phyloP scores from a whole-genome alignment of 2,329 filamentous ascomycete species.

The Decorospora gaudefroyi region DNA sequence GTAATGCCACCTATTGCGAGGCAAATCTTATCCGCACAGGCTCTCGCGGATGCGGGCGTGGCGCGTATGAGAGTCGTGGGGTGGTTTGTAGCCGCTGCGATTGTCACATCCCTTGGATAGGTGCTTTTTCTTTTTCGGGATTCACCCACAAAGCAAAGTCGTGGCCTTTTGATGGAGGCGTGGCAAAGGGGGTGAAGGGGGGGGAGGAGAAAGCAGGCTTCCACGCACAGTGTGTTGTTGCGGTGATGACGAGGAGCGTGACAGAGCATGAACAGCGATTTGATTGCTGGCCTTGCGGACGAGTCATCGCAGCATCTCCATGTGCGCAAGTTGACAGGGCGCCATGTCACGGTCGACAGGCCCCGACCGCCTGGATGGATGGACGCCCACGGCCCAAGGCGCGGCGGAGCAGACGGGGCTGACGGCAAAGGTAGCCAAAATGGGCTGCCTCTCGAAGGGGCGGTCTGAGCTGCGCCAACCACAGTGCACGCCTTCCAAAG shows the following conservation, averaged over 20 bases:
- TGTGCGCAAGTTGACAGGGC: slow-evolving; percentile 27
- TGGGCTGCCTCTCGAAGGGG: slow-evolving; percentile 27
- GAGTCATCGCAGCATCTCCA: slow-evolving; percentile 33
- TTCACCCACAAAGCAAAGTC: slow-evolving; percentile 5
- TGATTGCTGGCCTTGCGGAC: slow-evolving; percentile 27
- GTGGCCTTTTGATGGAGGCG: too few species aligned
- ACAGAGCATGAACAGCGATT: slow-evolving; percentile 13
- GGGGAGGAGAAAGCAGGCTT: slow-evolving; percentile 16
- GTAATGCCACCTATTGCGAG: too few species aligned
- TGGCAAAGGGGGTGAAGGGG: slow-evolving; percentile 13
- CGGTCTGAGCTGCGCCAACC: slow-evolving; percentile 30
- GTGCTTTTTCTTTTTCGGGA: slow-evolving; percentile 17
- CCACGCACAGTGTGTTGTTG: slow-evolving; percentile 10
- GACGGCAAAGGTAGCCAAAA: slow-evolving; percentile 27
- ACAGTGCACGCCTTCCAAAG: slow-evolving; percentile 24
- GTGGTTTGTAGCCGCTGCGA: slow-evolving; percentile 18
- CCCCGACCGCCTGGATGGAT: slow-evolving; percentile 35
- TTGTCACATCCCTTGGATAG: slow-evolving; percentile 18
- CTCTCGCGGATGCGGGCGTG: slow-evolving; percentile 25
- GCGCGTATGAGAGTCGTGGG: slow-evolving; percentile 18
- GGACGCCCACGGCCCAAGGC: slow-evolving; percentile 13
- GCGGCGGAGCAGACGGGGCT: slow-evolving; percentile 29
- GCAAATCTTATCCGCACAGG: slow-evolving; percentile 24
- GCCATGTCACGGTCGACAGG: slow-evolving; percentile 31
- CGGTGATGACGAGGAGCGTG: slow-evolving; percentile 12